phyloP scores from a whole-genome alignment of 768 basidiomycete species.

The Cyathus striatus region DNA sequence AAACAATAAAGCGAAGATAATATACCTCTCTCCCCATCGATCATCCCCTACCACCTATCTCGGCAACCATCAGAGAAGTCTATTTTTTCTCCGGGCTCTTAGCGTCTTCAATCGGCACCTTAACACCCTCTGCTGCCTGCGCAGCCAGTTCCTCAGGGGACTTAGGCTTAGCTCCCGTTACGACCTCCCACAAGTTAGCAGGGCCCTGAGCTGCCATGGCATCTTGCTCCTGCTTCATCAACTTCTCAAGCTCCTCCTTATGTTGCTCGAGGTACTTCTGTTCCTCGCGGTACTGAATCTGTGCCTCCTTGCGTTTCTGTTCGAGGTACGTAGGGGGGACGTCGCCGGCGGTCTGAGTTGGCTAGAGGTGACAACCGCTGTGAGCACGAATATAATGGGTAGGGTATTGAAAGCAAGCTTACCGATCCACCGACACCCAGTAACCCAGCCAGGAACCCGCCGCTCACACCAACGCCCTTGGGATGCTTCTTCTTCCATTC shows the following conservation, averaged over 20 bases:
- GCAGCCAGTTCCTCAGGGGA: too few relatives aligned
- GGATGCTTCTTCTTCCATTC: conserved; percentile 61
- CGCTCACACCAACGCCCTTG: background rate
- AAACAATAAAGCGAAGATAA: too few relatives aligned
- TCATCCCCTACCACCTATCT: too few relatives aligned
- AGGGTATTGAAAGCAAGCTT: too few relatives aligned
- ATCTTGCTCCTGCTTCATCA: conserved; percentile 33
- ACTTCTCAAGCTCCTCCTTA: conserved; percentile 37
- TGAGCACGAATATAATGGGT: too few relatives aligned
- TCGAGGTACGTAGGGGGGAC: conserved; percentile 49
- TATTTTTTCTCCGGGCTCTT: too few relatives aligned
- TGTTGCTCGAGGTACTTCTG: conserved; percentile 43
- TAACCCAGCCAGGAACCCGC: background rate
- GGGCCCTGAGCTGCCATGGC: conserved; percentile 40
- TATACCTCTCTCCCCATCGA: too few relatives aligned
- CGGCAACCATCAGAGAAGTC: too few relatives aligned
- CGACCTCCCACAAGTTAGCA: conserved; percentile 44
- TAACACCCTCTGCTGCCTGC: too few relatives aligned
- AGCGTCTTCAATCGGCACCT: too few relatives aligned
- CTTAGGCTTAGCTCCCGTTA: too few relatives aligned
- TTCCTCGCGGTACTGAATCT: conserved; percentile 42
- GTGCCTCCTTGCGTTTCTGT: conserved; percentile 46
- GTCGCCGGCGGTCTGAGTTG: conserved; percentile 11
- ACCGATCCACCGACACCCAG: background rate
- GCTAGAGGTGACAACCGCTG: background rate